Percentiles rank a stretch among this genome's conserved stretches.
These are phyloP conservation scores for Prunus campanulata DNA, from an alignment of 306 rosid genomes.

Conservation along the genomic window DNA sequence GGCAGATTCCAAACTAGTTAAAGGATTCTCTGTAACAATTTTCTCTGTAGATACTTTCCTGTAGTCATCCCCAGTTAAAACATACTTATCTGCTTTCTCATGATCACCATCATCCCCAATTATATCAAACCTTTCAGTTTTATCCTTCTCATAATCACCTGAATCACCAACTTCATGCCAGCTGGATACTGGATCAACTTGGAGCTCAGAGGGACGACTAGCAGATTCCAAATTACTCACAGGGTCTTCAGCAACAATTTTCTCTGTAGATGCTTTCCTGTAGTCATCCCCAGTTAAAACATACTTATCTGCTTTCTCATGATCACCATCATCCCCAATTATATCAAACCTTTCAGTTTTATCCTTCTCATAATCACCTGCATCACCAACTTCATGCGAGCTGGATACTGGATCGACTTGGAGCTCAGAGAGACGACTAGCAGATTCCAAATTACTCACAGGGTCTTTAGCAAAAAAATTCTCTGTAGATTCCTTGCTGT, in stretches of 20 bases:
- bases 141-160: conserved; percentile 20
- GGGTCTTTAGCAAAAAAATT: not conserved
- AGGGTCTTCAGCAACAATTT: not conserved
- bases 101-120: conserved; percentile 18
- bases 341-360: too few species aligned
- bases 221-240: conserved; percentile 18
- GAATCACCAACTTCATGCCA: conserved; percentile 14
- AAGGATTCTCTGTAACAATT: not conserved
- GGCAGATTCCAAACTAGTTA: conserved; percentile 18
- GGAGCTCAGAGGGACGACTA: conserved; percentile 22
- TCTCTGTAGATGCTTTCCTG: conserved; percentile 22
- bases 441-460: conserved; percentile 20
- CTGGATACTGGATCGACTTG: conserved; percentile 29
- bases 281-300: conserved; percentile 27
- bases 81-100: conserved; percentile 27
- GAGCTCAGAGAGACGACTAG: conserved; percentile 20
- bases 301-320: too few species aligned
- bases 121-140: conserved; percentile 18
- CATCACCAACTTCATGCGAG: conserved; percentile 15
- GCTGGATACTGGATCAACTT: conserved; percentile 27
- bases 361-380: conserved; percentile 18
- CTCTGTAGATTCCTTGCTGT: conserved; percentile 23
- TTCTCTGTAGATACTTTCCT: conserved; percentile 14
- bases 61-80: conserved; percentile 20
- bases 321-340: too few species aligned